Evolutionary conservation across 1,139 yeast genomes (phyloP).

Genomic region (Protomyces lactucae-debilis): DNA sequence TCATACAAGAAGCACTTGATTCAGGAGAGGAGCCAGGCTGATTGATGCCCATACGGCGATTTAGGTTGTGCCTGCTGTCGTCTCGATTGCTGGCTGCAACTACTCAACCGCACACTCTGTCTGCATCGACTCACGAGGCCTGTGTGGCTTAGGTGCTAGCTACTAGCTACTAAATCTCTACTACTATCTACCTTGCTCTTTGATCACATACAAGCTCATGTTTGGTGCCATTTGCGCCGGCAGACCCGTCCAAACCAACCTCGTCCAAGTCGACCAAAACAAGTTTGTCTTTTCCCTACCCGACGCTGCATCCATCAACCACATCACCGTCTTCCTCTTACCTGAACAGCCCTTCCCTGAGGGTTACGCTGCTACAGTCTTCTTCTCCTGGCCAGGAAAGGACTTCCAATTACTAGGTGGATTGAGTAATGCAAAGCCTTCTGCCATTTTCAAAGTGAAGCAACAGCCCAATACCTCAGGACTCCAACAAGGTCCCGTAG

Average conservation of each 20-base stretch:
- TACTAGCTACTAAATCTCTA: background rate
- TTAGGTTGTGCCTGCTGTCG: no score
- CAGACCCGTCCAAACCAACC: slow-evolving; percentile 40
- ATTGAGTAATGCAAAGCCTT: slow-evolving; percentile 68
- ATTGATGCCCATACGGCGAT: no score
- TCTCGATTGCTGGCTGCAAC: no score
- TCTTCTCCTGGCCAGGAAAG: slow-evolving; percentile 12
- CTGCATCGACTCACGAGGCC: no score
- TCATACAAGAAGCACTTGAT: no score
- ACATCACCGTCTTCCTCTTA: slow-evolving; percentile 66
- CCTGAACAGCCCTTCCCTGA: slow-evolving; percentile 48
- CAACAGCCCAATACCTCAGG: slow-evolving; percentile 40
- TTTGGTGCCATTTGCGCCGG: slow-evolving; percentile 49
- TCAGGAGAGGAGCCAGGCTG: no score
- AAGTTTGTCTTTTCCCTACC: slow-evolving; percentile 59
- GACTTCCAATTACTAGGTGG: slow-evolving; percentile 37
- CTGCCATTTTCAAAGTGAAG: slow-evolving; percentile 78
- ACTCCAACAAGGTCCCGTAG: slow-evolving; percentile 29
- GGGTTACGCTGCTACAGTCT: slow-evolving; percentile 6
- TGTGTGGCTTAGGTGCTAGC: background rate
- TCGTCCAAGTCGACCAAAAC: slow-evolving; percentile 56
- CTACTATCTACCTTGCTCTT: background rate
- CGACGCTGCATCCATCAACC: slow-evolving; percentile 62
- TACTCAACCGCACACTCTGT: no score
- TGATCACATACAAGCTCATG: slow-evolving; percentile 36